These are phyloP conservation scores for Penicillium dipodomyicola DNA, from an alignment of 495 filamentous ascomycete genomes.

Conservation along the genomic window DNA sequence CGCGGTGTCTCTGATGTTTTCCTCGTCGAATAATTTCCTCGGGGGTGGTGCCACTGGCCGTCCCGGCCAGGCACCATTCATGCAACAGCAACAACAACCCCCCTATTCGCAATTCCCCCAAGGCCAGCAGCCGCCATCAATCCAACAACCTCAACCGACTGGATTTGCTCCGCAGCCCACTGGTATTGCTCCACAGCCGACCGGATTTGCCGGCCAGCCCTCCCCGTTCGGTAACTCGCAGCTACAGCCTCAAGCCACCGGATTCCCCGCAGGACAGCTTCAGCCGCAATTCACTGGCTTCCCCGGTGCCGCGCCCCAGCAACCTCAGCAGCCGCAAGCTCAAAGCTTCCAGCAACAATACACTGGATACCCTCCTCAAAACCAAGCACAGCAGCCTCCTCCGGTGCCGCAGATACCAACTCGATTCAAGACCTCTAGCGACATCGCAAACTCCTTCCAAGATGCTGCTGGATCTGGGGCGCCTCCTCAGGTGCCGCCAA, in stretches of 20 bases:
- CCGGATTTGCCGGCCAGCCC: constrained; percentile 48
- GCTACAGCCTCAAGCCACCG: constrained; percentile 56
- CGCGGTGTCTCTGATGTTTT: constrained; percentile 65
- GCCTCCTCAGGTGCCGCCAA: constrained; percentile 55
- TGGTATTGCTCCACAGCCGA: constrained; percentile 52
- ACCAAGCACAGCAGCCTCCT: constrained; percentile 29
- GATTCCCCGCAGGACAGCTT: constrained; percentile 59
- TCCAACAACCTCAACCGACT: constrained; percentile 56
- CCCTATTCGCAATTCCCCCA: constrained; percentile 47
- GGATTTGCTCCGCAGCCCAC: constrained; percentile 47
- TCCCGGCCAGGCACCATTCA: constrained; percentile 59
- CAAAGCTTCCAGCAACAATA: constrained; percentile 37
- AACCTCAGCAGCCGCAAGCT: constrained; percentile 41
- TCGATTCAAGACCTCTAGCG: constrained; percentile 66
- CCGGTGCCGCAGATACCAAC: constrained; percentile 52
- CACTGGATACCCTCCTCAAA: constrained; percentile 40
- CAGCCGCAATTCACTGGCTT: constrained; percentile 60
- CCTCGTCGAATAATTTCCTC: constrained; percentile 79
- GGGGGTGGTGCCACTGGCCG: constrained; percentile 73
- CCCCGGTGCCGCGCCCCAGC: constrained; percentile 47
- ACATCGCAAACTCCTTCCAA: constrained; percentile 85
- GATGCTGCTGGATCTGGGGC: constrained; percentile 25
- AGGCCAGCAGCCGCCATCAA: constrained; percentile 46
- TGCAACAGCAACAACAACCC: constrained; percentile 48
- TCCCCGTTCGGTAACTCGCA: constrained; percentile 36